A percentile compares a stretch with the other conserved stretches of the same genome.
Conservation (phyloP, 305 asterid species). For the Monarda citriodora region DNA sequence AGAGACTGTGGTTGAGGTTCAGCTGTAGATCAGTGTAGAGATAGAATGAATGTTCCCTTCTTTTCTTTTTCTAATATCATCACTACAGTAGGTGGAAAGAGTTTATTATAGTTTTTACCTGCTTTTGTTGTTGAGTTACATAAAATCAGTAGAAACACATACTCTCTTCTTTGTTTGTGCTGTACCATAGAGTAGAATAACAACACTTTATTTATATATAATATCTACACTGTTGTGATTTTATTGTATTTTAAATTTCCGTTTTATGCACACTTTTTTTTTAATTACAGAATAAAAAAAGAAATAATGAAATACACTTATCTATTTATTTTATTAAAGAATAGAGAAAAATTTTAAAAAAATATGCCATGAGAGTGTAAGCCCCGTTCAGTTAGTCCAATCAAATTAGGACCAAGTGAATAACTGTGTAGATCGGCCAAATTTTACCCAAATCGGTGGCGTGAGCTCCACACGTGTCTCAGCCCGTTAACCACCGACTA, state of each 20-base stretch:
- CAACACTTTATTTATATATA: conserved; percentile 2
- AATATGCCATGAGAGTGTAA: background rate
- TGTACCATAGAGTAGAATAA: conserved; percentile 1
- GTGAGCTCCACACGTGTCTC: no score
- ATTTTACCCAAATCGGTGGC: background rate
- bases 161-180: background rate
- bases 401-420: background rate
- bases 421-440: background rate
- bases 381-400: background rate
- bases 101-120: no score
- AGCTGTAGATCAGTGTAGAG: conserved; percentile 20
- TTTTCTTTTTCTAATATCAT: no score
- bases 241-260: no score
- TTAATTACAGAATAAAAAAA: no score
- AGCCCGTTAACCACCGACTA: background rate
- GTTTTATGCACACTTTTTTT: no score
- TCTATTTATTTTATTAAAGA: no score
- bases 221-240: conserved; percentile 8
- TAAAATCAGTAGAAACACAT: background rate
- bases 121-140: conserved; percentile 1
- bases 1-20: conserved; percentile 2
- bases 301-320: no score
- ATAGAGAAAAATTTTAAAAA: no score
- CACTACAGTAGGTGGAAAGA: no score
- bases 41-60: background rate